These are phyloP conservation scores for Tricholoma terreum DNA, from an alignment of 768 basidiomycete species.

Conservation along the genomic window DNA sequence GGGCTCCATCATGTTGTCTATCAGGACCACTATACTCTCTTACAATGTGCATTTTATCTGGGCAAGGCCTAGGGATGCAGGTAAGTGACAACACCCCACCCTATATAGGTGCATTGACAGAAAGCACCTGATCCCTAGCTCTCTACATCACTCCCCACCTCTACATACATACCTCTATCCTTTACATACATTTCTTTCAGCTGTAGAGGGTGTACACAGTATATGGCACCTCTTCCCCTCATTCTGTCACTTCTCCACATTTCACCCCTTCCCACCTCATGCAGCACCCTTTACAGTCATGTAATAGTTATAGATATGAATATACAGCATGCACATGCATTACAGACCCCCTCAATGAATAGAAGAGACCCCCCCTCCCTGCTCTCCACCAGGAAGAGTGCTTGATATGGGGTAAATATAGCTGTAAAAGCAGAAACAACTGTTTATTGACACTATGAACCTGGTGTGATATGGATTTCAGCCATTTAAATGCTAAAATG, in stretches of 20 bases:
- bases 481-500: no score
- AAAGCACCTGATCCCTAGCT: background rate
- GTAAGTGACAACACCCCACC: no score
- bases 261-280: no score
- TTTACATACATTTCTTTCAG: background rate
- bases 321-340: no score
- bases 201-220: background rate
- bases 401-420: background rate
- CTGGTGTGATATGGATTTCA: no score
- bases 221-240: background rate
- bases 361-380: no score
- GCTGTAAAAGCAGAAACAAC: background rate
- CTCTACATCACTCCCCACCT: background rate
- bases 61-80: background rate
- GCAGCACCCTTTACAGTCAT: background rate
- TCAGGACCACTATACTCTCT: background rate
- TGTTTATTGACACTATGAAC: background rate
- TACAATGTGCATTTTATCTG: background rate
- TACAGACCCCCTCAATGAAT: no score
- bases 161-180: no score
- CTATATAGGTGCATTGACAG: no score
- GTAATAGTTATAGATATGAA: background rate
- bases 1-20: background rate
- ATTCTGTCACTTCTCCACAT: no score
- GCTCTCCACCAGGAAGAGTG: background rate